phyloP scores from a whole-genome alignment of 345 rosid genomes.

The Tarenaya hassleriana region DNA sequence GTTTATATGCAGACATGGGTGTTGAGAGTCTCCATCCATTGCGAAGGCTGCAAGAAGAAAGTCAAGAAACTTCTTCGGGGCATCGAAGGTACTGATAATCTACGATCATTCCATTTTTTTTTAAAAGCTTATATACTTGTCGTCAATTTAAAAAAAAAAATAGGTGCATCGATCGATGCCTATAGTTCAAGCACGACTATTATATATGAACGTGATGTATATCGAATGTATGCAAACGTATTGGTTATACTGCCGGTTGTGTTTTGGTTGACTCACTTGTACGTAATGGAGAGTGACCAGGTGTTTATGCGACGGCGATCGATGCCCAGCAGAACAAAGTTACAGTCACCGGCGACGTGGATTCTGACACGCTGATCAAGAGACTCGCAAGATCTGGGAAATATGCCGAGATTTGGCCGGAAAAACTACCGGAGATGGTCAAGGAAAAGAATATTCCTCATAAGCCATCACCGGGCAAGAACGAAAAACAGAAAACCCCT shows the following conservation, averaged over 20 bases:
- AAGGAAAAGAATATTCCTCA: constrained; percentile 29
- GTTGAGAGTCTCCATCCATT: constrained; percentile 59
- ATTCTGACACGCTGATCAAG: constrained; percentile 44
- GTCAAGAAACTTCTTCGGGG: constrained; percentile 60
- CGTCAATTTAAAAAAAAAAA: too few species aligned
- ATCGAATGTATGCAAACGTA: too few species aligned
- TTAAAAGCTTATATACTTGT: too few species aligned
- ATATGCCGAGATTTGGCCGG: constrained; percentile 58
- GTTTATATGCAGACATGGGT: constrained; percentile 45
- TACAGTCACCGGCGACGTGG: constrained; percentile 53
- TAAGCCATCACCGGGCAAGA: constrained; percentile 24
- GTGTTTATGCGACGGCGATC: constrained; percentile 44
- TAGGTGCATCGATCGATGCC: too few species aligned
- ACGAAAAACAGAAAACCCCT: constrained; percentile 18
- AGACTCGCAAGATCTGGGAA: constrained; percentile 52
- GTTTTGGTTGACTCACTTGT: too few species aligned
- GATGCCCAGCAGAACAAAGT: constrained; percentile 63
- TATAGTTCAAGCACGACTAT: too few species aligned
- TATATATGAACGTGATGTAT: too few species aligned
- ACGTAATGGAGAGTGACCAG: too few species aligned
- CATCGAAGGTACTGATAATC: constrained; percentile 42
- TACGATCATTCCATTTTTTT: background rate
- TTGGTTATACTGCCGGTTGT: too few species aligned
- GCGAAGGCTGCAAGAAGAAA: constrained; percentile 70
- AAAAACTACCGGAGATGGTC: constrained; percentile 21